Percentiles rank a stretch among this genome's conserved stretches.
phyloP scores from a whole-genome alignment of 768 basidiomycete genomes.

The Phallus indusiatus region DNA sequence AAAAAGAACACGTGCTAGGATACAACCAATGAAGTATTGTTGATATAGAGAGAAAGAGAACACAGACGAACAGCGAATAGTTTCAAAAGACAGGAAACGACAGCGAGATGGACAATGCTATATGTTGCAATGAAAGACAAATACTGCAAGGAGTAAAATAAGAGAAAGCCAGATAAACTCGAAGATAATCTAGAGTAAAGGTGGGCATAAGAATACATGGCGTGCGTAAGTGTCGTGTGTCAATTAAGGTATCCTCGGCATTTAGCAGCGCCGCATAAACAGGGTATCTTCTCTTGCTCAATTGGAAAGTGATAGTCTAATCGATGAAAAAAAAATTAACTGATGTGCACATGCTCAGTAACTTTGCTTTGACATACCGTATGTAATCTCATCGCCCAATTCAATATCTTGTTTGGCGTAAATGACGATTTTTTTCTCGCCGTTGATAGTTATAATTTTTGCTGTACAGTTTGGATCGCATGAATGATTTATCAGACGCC shows the following conservation, averaged over 20 bases:
- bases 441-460: slow-evolving; percentile 84
- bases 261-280: slow-evolving; percentile 80
- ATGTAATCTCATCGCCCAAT: slow-evolving; percentile 95
- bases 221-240: slow-evolving; percentile 13
- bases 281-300: slow-evolving; percentile 95
- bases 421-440: slow-evolving; percentile 97
- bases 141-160: not conserved
- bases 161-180: not conserved
- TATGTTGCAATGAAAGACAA: not conserved
- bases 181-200: not conserved
- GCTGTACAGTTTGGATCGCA: slow-evolving; percentile 93
- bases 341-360: not conserved
- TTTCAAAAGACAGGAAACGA: not conserved
- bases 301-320: slow-evolving; percentile 98
- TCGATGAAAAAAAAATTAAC: not conserved
- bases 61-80: not conserved
- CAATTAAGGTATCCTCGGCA: slow-evolving; percentile 97
- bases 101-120: not conserved
- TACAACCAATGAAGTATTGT: not conserved
- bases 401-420: slow-evolving; percentile 96
- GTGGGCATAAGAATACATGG: not conserved
- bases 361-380: slow-evolving; percentile 45
- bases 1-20: not conserved
- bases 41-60: not conserved
- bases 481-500: slow-evolving; percentile 93